Evolutionary conservation across 164 flowering plant genomes (phyloP).

Genomic region (Vitis riparia): DNA sequence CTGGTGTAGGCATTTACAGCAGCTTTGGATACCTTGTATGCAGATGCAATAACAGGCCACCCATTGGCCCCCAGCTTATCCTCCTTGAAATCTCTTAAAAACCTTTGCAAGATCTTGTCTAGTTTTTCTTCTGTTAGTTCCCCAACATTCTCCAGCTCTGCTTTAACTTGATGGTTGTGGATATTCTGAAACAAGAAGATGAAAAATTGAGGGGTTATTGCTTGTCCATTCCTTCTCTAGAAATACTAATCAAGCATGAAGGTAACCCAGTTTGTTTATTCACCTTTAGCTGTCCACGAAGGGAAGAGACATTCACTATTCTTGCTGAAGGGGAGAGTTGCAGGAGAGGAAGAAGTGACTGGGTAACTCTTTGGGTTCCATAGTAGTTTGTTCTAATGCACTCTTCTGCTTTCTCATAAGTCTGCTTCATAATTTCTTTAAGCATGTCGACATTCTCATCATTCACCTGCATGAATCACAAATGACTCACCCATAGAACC

Average conservation of each 20-base stretch:
- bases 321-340: conserved; percentile 1
- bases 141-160: conserved; percentile 1
- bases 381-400: conserved; percentile 1
- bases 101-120: background rate
- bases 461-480: too few species aligned
- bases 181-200: conserved; percentile 3
- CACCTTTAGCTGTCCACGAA: background rate
- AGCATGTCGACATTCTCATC: background rate
- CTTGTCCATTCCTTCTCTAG: background rate
- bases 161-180: background rate
- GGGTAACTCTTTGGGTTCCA: background rate
- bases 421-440: background rate
- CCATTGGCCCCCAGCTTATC: background rate
- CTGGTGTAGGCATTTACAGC: conserved; percentile 4
- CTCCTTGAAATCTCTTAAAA: conserved; percentile 5
- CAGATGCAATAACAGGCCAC: background rate
- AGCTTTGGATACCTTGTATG: conserved; percentile 5
- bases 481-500: too few species aligned
- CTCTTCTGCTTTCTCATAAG: background rate
- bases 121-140: conserved; percentile 11
- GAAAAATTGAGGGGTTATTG: background rate
- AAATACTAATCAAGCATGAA: too few species aligned
- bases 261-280: too few species aligned
- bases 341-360: background rate
- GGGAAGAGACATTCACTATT: conserved; percentile 1